Evolutionary conservation across 176 grass and related monocot species (phyloP).

Genomic region (Ampelocalamus luodianensis): DNA sequence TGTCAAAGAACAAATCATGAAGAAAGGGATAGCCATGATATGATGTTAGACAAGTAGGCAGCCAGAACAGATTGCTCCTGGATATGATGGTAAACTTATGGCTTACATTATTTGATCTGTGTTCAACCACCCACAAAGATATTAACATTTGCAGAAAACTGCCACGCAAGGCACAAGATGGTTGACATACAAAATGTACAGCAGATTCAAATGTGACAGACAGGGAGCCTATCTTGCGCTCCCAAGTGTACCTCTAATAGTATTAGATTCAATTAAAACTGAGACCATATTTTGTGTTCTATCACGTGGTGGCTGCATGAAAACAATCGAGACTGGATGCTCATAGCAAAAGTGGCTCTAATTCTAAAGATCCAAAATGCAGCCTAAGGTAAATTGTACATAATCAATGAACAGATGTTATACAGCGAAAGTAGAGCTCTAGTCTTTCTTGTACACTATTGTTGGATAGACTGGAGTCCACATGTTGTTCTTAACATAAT

Average conservation of each 20-base stretch:
- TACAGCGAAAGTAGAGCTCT: conserved; percentile 30
- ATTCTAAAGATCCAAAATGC: conserved; percentile 17
- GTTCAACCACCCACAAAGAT: conserved; percentile 15
- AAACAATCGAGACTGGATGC: conserved; percentile 33
- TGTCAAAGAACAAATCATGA: background rate
- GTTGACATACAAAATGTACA: conserved; percentile 29
- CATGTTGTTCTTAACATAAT: conserved; percentile 90
- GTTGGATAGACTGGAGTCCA: conserved; percentile 91
- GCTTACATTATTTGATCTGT: conserved; percentile 5
- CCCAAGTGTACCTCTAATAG: background rate
- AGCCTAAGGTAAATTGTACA: conserved; percentile 34
- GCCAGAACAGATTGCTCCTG: background rate
- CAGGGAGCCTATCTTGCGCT: background rate
- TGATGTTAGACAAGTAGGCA: background rate
- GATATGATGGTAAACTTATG: background rate
- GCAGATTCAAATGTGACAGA: background rate
- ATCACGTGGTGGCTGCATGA: background rate
- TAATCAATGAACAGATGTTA: background rate
- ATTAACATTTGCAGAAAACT: background rate
- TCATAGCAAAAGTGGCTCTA: conserved; percentile 15
- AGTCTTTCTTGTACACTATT: conserved; percentile 89
- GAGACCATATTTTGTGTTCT: background rate
- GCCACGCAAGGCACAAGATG: background rate
- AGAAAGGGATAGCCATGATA: background rate
- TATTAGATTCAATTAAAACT: conserved; percentile 20